These are phyloP conservation scores for Cladosporium halotolerans DNA, from an alignment of 2,329 filamentous ascomycete genomes.

Conservation along the genomic window DNA sequence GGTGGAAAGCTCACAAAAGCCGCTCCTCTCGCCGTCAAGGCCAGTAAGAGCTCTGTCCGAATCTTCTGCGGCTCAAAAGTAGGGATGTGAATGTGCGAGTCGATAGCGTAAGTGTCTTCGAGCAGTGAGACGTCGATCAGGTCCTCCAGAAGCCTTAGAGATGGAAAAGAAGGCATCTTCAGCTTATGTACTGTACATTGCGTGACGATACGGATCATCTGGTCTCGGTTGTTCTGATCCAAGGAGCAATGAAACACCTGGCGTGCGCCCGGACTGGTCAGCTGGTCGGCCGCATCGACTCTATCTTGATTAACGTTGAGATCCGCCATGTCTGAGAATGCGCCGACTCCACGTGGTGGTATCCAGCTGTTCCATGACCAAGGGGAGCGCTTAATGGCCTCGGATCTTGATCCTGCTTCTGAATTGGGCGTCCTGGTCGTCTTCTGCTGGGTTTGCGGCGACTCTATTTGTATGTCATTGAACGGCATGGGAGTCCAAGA, in stretches of 20 bases:
- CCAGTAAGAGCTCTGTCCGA: constrained; percentile 52
- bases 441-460: neutral
- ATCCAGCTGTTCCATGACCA: constrained; percentile 26
- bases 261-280: constrained; percentile 19
- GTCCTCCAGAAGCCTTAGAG: constrained; percentile 52
- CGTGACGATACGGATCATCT: constrained; percentile 24
- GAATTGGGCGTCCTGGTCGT: constrained; percentile 2
- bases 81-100: constrained; percentile 54
- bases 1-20: constrained; percentile 50
- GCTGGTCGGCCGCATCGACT: constrained; percentile 19
- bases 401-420: constrained; percentile 15
- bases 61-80: constrained; percentile 50
- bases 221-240: constrained; percentile 19
- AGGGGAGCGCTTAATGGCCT: constrained; percentile 20
- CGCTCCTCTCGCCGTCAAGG: constrained; percentile 52
- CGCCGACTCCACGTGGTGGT: constrained; percentile 16
- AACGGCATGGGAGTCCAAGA: constrained; percentile 4
- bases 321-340: constrained; percentile 20
- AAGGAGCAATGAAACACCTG: constrained; percentile 18
- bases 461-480: neutral
- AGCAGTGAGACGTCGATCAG: constrained; percentile 54
- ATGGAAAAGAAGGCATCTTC: constrained; percentile 53
- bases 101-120: constrained; percentile 48
- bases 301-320: constrained; percentile 21
- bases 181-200: constrained; percentile 12